Base-by-base conservation (phyloP, 805 yeast species). In the Candida cerambycidarum region DNA sequence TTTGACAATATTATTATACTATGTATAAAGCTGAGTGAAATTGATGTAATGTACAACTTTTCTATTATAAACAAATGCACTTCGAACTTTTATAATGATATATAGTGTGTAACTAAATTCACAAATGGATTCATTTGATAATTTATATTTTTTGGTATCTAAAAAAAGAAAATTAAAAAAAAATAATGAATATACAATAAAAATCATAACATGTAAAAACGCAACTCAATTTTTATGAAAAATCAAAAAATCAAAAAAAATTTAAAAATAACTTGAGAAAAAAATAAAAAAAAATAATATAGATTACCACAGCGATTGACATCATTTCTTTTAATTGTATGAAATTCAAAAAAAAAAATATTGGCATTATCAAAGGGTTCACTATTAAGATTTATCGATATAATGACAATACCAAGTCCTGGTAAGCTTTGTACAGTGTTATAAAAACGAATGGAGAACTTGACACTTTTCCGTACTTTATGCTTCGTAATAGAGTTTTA, bases 91-190 rank as follows among this genome's bases (percentile, higher is more conserved):
- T 7, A 5, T 27, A n/a, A n/a, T n/a, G n/a, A n/a, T n/a, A n/a
- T n/a, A n/a, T n/a, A n/a, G n/a, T n/a, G n/a, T n/a, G n/a, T n/a
- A 21, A 6, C 9, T 21, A 21, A 21, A 21, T 21, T 6, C 25
- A 21, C 25, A 7, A 10, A 25, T 25, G 38, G 38, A 34, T 34
- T 34, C 38, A 34, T 10, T 34, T 34, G 29, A 21, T 34, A 34
- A 34, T 34, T 34, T 34, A 34, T 34, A 34, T 34, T 34, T 34
- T 34, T 34, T 34, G 38, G 4, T 24, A 34, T 13, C 18, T 34
- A 14, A 23, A 23, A 34, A 34, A 34, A 34, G 21, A 34, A 34
- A 34, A 23, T 14, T 10, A 34, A 34, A 34, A 23, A 23, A 34
- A 34, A 34, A 34, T 7, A 13, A 21, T 7, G 14, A n/a, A 10